Conservation (phyloP, 2,329 filamentous ascomycete genomes). For the Beauveria asiatica region DNA sequence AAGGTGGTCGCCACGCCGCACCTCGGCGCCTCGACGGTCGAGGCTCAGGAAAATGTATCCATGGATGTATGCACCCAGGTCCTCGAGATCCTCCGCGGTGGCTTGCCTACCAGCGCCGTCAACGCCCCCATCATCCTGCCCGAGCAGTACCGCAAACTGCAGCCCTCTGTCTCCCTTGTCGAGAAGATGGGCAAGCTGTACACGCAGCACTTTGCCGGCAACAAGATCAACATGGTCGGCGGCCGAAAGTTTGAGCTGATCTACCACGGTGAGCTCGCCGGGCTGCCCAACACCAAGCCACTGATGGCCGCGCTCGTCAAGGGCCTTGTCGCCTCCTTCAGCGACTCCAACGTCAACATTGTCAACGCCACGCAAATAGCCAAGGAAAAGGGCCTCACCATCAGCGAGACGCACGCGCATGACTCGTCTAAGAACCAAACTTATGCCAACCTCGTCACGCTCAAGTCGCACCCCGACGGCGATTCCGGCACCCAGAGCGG, state of each 20-base stretch:
- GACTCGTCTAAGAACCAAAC: slow-evolving; percentile 48
- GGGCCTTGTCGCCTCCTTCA: slow-evolving; percentile 62
- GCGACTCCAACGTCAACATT: slow-evolving; percentile 65
- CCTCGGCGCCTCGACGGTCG: slow-evolving; percentile 68
- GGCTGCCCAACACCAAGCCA: slow-evolving; percentile 65
- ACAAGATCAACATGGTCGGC: slow-evolving; percentile 38
- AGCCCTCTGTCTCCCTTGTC: slow-evolving; percentile 66
- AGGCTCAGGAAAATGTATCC: slow-evolving; percentile 78
- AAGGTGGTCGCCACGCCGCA: slow-evolving; percentile 73
- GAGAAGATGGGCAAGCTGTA: slow-evolving; percentile 75
- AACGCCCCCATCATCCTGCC: slow-evolving; percentile 76
- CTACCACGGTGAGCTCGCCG: slow-evolving; percentile 67
- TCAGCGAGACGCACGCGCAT: slow-evolving; percentile 63
- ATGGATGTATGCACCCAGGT: slow-evolving; percentile 78
- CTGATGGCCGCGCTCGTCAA: slow-evolving; percentile 73
- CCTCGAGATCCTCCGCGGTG: slow-evolving; percentile 61
- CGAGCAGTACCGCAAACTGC: slow-evolving; percentile 69
- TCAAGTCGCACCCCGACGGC: slow-evolving; percentile 43
- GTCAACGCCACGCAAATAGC: slow-evolving; percentile 72
- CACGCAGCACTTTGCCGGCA: slow-evolving; percentile 60
- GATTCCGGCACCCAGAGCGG: slow-evolving; percentile 18
- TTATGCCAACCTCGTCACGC: slow-evolving; percentile 63
- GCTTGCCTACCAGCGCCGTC: slow-evolving; percentile 66
- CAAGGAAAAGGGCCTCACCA: slow-evolving; percentile 66
- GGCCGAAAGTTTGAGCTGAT: slow-evolving; percentile 66